Evolutionary conservation across 306 rosid species (phyloP).

Genomic region (Prunus davidiana): DNA sequence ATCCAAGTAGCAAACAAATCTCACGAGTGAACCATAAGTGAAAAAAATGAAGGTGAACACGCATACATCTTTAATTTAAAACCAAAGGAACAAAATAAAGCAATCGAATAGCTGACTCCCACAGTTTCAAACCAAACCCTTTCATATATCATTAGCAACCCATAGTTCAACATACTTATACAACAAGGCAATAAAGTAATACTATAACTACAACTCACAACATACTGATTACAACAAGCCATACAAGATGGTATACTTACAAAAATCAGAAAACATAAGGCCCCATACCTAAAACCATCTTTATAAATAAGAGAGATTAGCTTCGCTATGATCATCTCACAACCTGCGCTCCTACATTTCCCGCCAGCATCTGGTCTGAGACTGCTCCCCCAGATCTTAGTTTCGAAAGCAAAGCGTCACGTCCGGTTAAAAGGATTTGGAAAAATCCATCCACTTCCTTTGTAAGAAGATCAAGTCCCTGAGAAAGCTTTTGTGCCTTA

Average conservation of each 20-base stretch:
- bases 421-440: slow-evolving; percentile 53
- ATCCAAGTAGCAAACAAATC: neutral
- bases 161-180: slow-evolving; percentile 35
- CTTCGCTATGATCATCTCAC: slow-evolving; percentile 26
- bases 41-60: neutral
- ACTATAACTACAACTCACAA: slow-evolving; percentile 22
- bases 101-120: neutral
- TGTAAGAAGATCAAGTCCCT: slow-evolving; percentile 68
- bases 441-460: slow-evolving; percentile 72
- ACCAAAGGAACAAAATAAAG: neutral
- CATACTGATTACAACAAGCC: slow-evolving; percentile 36
- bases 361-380: slow-evolving; percentile 19
- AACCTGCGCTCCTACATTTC: slow-evolving; percentile 26
- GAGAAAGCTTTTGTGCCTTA: slow-evolving; percentile 46
- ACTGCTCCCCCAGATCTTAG: slow-evolving; percentile 47
- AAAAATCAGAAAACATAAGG: slow-evolving; percentile 35
- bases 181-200: slow-evolving; percentile 25
- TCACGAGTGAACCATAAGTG: neutral
- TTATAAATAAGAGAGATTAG: slow-evolving; percentile 17
- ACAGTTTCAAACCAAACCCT: slow-evolving; percentile 11
- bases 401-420: slow-evolving; percentile 60
- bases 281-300: slow-evolving; percentile 32
- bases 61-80: no score
- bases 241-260: slow-evolving; percentile 34
- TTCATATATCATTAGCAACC: slow-evolving; percentile 28